Evolutionary conservation across 2,329 filamentous ascomycete species (phyloP), one percentile per base, ranked within the genome.

Genomic region (Hymenoscyphus fraxineus): DNA sequence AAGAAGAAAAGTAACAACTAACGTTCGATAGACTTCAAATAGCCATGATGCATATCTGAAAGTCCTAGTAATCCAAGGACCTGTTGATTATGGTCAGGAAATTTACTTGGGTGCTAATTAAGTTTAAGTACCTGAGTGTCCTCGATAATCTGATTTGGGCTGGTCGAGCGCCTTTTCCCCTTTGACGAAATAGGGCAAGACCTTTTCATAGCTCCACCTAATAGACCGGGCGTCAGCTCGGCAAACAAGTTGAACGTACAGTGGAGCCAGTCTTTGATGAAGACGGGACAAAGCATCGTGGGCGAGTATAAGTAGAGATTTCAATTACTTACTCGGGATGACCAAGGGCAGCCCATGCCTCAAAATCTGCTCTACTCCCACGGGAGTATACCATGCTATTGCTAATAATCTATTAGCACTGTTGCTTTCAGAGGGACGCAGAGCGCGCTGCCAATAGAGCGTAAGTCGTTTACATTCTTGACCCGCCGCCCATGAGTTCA

Each of bases 201-300:
- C 51, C 51, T 55, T 55, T 22, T 55, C 51, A n/a, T 55, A 55
- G 31, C 22, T 55, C 51, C 51, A 55, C 9, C 41, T 44, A n/a
- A 12, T n/a, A n/a, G 4, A n/a, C 5, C 6, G 15, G 16, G 16
- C 9, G 19, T 15, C 6, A 19, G 16, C 12, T 44, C 15, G 2
- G 2, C 3, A 6, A 9, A 6, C 6, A n/a, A 6, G 19, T 6
- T 44, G 15, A 15, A n/a, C 13, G 6, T 2, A 2, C 5, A 44
- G 4, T 9, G 1, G 2, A n/a, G 7, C 15, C 41, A 44, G 27
- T 27, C 27, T 6, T n/a, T n/a, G 15, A n/a, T 5, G 15, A 7
- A n/a, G 15, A 9, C 16, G 19, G 7, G 6, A 44, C 1, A 15
- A 2, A 44, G 16, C 12, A 6, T 44, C 15, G 15, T 6, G 16